phyloP scores from a whole-genome alignment of 768 basidiomycete genomes.

The Collybia nuda region DNA sequence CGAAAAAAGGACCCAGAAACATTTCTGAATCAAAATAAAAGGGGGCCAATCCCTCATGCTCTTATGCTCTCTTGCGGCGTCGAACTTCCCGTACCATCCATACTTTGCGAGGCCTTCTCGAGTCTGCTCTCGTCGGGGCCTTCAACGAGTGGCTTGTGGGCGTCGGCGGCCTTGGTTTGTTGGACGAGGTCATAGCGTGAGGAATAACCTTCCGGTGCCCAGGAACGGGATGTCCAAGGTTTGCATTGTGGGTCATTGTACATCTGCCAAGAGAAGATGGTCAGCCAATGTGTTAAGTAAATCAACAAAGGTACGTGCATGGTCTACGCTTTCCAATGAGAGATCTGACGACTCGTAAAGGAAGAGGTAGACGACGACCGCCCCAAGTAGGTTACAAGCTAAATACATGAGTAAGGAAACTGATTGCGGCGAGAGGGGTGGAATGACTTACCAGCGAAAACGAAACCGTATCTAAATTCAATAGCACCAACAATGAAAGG shows the following conservation, averaged over 20 bases:
- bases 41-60: too few species aligned
- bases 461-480: conserved; percentile 62
- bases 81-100: not conserved
- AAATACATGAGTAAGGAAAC: not conserved
- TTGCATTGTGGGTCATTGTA: conserved; percentile 63
- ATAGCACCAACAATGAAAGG: conserved; percentile 65
- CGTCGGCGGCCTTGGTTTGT: conserved; percentile 40
- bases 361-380: conserved; percentile 67
- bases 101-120: conserved; percentile 2
- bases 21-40: too few species aligned
- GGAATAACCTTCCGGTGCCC: conserved; percentile 59
- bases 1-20: too few species aligned
- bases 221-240: conserved; percentile 62
- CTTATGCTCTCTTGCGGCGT: not conserved
- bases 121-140: not conserved
- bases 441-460: conserved; percentile 55
- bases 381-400: conserved; percentile 61
- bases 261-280: conserved; percentile 37
- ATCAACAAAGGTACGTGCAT: conserved; percentile 29
- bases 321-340: conserved; percentile 64
- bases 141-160: conserved; percentile 21
- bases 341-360: conserved; percentile 72
- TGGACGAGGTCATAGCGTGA: conserved; percentile 45
- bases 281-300: not conserved
- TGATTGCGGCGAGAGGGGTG: not conserved